Percentiles rank a stretch among this genome's conserved stretches.
These are phyloP conservation scores for Alternaria conjuncta DNA, from an alignment of 2,329 filamentous ascomycete species.

Conservation along the genomic window DNA sequence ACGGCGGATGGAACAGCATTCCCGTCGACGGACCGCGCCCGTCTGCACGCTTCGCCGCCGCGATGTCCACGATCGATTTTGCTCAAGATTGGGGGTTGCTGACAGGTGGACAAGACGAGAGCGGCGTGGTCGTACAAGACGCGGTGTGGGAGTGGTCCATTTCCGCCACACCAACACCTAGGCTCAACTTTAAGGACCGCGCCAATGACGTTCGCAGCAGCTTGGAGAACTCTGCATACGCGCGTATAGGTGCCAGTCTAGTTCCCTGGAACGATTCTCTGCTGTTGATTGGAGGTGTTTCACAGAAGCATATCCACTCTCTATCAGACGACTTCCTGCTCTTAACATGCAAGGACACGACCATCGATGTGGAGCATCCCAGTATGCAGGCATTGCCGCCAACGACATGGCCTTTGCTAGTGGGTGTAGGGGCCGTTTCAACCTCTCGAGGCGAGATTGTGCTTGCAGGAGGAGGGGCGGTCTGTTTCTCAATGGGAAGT, in stretches of 20 bases:
- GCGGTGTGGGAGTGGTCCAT: conserved; percentile 68
- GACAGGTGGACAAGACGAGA: conserved; percentile 71
- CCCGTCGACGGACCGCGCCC: conserved; percentile 47
- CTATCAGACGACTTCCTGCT: conserved; percentile 37
- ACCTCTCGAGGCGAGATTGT: conserved; percentile 60
- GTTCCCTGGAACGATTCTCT: conserved; percentile 54
- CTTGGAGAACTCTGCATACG: conserved; percentile 36
- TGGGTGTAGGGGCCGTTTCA: conserved; percentile 68
- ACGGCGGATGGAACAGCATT: conserved; percentile 60
- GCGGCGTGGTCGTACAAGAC: conserved; percentile 68
- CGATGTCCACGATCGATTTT: conserved; percentile 55
- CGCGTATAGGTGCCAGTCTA: conserved; percentile 60
- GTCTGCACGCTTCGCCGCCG: conserved; percentile 63
- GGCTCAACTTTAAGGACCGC: conserved; percentile 37
- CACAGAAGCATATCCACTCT: conserved; percentile 34
- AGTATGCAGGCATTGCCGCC: conserved; percentile 20
- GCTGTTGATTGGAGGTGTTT: conserved; percentile 62
- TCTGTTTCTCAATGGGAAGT: conserved; percentile 89
- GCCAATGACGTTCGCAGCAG: conserved; percentile 30
- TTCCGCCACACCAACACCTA: conserved; percentile 38
- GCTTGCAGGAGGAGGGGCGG: conserved; percentile 79
- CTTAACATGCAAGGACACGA: conserved; percentile 26
- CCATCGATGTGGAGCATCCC: conserved; percentile 27
- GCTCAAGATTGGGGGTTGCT: conserved; percentile 65
- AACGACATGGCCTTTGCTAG: conserved; percentile 68